Conservation (phyloP, 192 early-diverging fungal species). For the Backusella mclennaniae region DNA sequence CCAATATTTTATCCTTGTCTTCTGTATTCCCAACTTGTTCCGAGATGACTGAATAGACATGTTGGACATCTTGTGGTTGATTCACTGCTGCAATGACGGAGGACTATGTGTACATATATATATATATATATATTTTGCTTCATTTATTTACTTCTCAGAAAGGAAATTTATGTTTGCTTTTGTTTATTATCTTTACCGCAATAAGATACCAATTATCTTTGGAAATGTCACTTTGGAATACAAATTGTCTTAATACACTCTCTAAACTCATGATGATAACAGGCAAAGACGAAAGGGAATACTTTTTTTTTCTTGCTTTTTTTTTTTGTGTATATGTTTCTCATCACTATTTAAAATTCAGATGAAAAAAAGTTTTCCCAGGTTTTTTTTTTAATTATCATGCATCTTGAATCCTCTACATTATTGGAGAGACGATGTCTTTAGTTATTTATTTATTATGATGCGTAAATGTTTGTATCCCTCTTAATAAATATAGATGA, state of each 20-base stretch:
- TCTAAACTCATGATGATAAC: neutral
- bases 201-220: neutral
- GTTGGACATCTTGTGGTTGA: slow-evolving; percentile 15
- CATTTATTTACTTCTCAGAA: neutral
- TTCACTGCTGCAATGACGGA: slow-evolving; percentile 10
- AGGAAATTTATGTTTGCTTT: neutral
- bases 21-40: neutral
- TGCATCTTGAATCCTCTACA: neutral
- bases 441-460: too few relatives aligned
- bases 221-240: neutral
- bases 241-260: neutral
- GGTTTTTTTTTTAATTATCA: neutral
- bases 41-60: neutral
- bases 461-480: too few relatives aligned
- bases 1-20: neutral
- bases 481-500: too few relatives aligned
- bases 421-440: too few relatives aligned
- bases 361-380: neutral
- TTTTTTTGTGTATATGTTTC: neutral
- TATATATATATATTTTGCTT: neutral
- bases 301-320: neutral
- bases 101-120: neutral
- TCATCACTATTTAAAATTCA: neutral
- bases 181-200: neutral
- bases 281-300: neutral